Evolutionary conservation across 306 rosid genomes (phyloP).

Genomic region (Glycine tomentella): DNA sequence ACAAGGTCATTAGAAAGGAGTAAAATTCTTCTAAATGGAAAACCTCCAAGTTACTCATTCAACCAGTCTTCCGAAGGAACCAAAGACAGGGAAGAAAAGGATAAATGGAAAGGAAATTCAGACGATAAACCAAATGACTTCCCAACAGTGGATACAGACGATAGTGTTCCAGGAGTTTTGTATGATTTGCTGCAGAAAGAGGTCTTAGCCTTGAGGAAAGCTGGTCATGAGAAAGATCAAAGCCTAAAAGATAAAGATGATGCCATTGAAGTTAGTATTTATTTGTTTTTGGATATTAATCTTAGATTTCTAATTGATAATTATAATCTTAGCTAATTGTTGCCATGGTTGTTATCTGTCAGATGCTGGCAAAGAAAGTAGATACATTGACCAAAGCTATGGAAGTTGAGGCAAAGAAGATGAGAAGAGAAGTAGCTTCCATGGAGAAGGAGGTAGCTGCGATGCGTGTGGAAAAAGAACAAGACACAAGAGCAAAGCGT

Average conservation of each 20-base stretch:
- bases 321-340: constrained; percentile 31
- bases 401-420: constrained; percentile 99
- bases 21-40: constrained; percentile 80
- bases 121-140: constrained; percentile 84
- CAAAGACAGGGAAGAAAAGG: constrained; percentile 62
- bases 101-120: constrained; percentile 76
- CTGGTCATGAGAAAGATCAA: constrained; percentile 97
- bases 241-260: constrained; percentile 97
- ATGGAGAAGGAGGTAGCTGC: constrained; percentile 99
- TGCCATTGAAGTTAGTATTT: constrained; percentile 82
- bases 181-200: constrained; percentile 96
- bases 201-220: constrained; percentile 88
- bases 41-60: constrained; percentile 70
- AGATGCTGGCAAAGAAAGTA: constrained; percentile 99
- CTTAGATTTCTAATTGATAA: constrained; percentile 30
- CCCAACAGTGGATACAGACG: constrained; percentile 69
- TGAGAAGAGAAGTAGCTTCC: constrained; percentile 97
- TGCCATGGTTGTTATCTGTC: constrained; percentile 45
- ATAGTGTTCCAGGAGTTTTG: constrained; percentile 84
- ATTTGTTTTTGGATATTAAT: constrained; percentile 39
- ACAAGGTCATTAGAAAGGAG: constrained; percentile 93
- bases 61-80: constrained; percentile 82
- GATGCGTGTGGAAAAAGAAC: constrained; percentile 97
- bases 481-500: constrained; percentile 86
- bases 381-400: constrained; percentile 98